These are phyloP conservation scores for Ilyonectria mors-panacis DNA, from an alignment of 2,329 filamentous ascomycete genomes.

Conservation along the genomic window DNA sequence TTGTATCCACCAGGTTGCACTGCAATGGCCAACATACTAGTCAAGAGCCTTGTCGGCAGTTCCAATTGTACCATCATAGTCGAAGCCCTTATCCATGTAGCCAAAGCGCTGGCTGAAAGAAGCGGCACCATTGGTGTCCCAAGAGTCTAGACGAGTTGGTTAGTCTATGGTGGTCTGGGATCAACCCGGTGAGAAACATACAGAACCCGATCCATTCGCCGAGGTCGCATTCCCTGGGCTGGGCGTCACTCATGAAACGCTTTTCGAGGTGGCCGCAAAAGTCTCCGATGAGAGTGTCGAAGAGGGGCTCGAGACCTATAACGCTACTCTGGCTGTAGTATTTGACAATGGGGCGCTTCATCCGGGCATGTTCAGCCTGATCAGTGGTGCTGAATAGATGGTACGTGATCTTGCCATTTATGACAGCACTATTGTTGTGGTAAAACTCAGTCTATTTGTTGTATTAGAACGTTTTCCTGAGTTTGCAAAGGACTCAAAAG, in stretches of 20 bases:
- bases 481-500: no score
- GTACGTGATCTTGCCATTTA: slow-evolving; percentile 44
- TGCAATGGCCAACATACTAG: slow-evolving; percentile 21
- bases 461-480: slow-evolving; percentile 2
- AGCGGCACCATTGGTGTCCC: slow-evolving; percentile 60
- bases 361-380: slow-evolving; percentile 39
- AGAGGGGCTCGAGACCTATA: slow-evolving; percentile 43
- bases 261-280: slow-evolving; percentile 34
- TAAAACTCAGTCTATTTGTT: slow-evolving; percentile 39
- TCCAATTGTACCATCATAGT: slow-evolving; percentile 56
- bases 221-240: slow-evolving; percentile 26
- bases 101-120: slow-evolving; percentile 59
- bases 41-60: slow-evolving; percentile 46
- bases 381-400: slow-evolving; percentile 45
- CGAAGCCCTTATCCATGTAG: slow-evolving; percentile 56
- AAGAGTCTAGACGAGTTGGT: slow-evolving; percentile 41
- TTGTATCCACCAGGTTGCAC: neutral
- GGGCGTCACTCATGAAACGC: slow-evolving; percentile 29
- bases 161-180: no score
- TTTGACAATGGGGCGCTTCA: slow-evolving; percentile 47
- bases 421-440: slow-evolving; percentile 42
- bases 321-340: slow-evolving; percentile 46
- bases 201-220: slow-evolving; percentile 36
- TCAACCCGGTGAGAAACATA: slow-evolving; percentile 1
- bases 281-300: slow-evolving; percentile 49